Evolutionary conservation across 768 basidiomycete species (phyloP).

Genomic region (Lactifluus echinatus): DNA sequence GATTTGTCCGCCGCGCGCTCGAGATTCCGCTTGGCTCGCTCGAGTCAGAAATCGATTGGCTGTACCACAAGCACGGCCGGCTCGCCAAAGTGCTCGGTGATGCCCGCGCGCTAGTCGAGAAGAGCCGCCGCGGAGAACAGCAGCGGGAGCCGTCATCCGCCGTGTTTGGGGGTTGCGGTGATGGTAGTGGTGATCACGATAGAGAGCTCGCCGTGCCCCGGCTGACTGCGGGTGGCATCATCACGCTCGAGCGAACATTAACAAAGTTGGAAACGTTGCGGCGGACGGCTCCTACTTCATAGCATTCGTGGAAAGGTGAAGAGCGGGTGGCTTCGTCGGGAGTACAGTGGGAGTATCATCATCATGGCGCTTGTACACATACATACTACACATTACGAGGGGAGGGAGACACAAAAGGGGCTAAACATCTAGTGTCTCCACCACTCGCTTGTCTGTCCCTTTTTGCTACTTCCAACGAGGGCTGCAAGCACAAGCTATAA

Average conservation of each 20-base stretch:
- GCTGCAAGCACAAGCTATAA: background rate
- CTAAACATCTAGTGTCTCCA: background rate
- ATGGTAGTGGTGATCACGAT: constrained; percentile 15
- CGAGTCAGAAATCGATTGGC: constrained; percentile 60
- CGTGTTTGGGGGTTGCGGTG: background rate
- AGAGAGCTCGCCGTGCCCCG: constrained; percentile 58
- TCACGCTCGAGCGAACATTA: constrained; percentile 69
- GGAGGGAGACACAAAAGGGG: background rate
- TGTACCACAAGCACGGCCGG: constrained; percentile 58
- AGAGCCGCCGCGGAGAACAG: constrained; percentile 40
- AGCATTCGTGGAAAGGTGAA: background rate
- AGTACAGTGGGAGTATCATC: constrained; percentile 10
- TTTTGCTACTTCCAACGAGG: background rate
- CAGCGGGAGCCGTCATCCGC: constrained; percentile 19
- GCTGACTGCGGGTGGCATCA: constrained; percentile 69
- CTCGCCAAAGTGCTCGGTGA: constrained; percentile 62
- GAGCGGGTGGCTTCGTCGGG: background rate
- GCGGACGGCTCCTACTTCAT: constrained; percentile 2
- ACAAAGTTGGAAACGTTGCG: constrained; percentile 47
- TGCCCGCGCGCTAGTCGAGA: constrained; percentile 55
- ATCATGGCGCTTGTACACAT: background rate
- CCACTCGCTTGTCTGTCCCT: background rate
- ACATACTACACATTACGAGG: too few relatives aligned
- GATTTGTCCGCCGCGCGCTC: constrained; percentile 83
- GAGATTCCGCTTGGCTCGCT: constrained; percentile 68